Evolutionary conservation across 208 protist genomes (phyloP), one percentile per base, ranked within the genome.

Genomic region (Trypanosoma platydactyli): DNA sequence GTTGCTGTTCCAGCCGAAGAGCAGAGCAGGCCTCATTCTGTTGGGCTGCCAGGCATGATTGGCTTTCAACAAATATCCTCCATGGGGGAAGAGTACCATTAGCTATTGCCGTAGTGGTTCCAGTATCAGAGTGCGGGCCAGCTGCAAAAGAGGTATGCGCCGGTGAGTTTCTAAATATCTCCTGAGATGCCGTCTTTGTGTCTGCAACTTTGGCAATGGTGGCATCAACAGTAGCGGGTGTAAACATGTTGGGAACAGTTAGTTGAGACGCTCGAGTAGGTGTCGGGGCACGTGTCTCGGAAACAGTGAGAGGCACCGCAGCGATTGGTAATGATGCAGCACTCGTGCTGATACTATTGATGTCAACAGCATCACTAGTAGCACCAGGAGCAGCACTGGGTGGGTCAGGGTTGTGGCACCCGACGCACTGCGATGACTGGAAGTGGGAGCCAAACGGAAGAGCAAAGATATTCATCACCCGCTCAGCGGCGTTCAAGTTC

Each of bases 401-500:
- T 3, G 50, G 2, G 24, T n/a, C 3, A 18, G 57, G 29, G 20
- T 38, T 11, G 5, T 38, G 33, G 9, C 3, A 9, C 33, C 33
- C 9, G 33, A 9, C 9, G 33, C 33, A 38, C 33, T 38, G 33
- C 33, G 33, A 38, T 3, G 9, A 9, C 9, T 38, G 33, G 5
- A 38, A 9, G 5, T 38, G 33, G 33, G 5, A 9, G 9, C 25
- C 33, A 49, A 71, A 70, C 2, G 70, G 55, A 9, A 73, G 15
- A 13, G 62, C 46, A 44, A 77, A 81, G 16, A 64, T 33, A n/a
- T 63, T 52, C 6, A 77, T 44, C 27, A 70, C 76, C 16, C 56
- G 48, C 11, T n/a, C 46, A 1, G 70, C 76, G 18, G 76, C 76
- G 38, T 49, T 22, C 12, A 71, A 27, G 45, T 81, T 81, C 55